Percentiles rank a stretch among this genome's conserved stretches.
Evolutionary conservation across 768 basidiomycete species (phyloP).

Genomic region (Lactarius pseudohatsudake): DNA sequence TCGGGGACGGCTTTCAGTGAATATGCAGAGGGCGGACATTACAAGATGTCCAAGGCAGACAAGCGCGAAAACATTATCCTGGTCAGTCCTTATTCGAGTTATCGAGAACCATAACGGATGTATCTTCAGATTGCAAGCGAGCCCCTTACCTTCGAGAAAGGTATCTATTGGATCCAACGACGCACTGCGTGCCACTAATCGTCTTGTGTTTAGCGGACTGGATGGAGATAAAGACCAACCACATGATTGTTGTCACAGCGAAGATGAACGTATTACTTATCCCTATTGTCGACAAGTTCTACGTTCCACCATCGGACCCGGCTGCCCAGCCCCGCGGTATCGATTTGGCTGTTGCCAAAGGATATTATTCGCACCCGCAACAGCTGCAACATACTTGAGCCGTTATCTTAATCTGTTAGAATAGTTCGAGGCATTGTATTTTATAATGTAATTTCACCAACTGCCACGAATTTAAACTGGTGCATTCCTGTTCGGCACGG

Average conservation of each 20-base stretch:
- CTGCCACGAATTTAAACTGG: not conserved
- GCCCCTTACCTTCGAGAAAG: slow-evolving; percentile 95
- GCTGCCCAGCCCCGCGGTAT: slow-evolving; percentile 64
- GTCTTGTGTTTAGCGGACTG: slow-evolving; percentile 67
- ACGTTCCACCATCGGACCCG: slow-evolving; percentile 84
- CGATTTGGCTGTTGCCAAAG: slow-evolving; percentile 86
- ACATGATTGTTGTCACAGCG: slow-evolving; percentile 92
- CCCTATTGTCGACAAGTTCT: slow-evolving; percentile 91
- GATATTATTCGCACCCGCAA: slow-evolving; percentile 58
- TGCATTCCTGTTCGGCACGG: not conserved
- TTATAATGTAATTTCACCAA: not conserved
- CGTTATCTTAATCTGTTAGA: not conserved
- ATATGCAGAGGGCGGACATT: slow-evolving; percentile 84
- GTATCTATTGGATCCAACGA: slow-evolving; percentile 38
- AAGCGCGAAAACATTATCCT: slow-evolving; percentile 96
- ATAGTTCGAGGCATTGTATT: not conserved
- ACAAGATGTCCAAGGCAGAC: slow-evolving; percentile 94
- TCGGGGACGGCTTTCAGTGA: slow-evolving; percentile 94
- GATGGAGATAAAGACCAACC: slow-evolving; percentile 98
- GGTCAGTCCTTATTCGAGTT: slow-evolving; percentile 40
- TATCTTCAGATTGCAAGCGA: slow-evolving; percentile 74
- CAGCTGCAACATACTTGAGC: slow-evolving; percentile 19
- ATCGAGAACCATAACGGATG: not conserved
- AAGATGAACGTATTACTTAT: slow-evolving; percentile 95
- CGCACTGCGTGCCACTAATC: slow-evolving; percentile 6